phyloP scores from a whole-genome alignment of 169 alveolate species.

The Cryptosporidium tyzzeri region DNA sequence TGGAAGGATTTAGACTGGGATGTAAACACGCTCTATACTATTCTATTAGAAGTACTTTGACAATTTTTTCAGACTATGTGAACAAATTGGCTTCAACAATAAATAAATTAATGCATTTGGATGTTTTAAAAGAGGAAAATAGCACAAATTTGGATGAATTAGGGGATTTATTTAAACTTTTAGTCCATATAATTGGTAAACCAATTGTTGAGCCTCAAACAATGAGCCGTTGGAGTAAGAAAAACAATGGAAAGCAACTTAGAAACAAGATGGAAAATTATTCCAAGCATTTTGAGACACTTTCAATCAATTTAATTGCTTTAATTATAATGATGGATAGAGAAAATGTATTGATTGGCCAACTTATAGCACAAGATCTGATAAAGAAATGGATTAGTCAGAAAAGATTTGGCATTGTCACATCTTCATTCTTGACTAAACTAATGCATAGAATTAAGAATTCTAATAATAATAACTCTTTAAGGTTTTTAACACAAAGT shows the following conservation, averaged over 20 bases:
- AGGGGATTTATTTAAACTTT: constrained; percentile 38
- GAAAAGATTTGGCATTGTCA: constrained; percentile 55
- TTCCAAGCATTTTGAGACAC: constrained; percentile 41
- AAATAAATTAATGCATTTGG: constrained; percentile 25
- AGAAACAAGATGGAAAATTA: constrained; percentile 32
- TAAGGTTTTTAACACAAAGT: constrained; percentile 4
- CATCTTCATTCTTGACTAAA: constrained; percentile 34
- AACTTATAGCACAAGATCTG: constrained; percentile 27
- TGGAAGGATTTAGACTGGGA: constrained; percentile 59
- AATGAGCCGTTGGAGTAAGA: constrained; percentile 68
- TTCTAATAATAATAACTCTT: neutral
- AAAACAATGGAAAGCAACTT: constrained; percentile 23
- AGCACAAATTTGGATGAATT: neutral
- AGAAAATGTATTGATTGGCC: neutral
- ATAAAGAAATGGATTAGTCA: constrained; percentile 47
- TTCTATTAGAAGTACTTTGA: constrained; percentile 12
- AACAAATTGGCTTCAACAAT: constrained; percentile 13
- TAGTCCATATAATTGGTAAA: constrained; percentile 52
- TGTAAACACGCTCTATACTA: constrained; percentile 60
- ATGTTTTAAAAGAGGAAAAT: neutral
- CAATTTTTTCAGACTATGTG: constrained; percentile 43
- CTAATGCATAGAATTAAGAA: constrained; percentile 26
- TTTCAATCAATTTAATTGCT: constrained; percentile 41
- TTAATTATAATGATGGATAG: constrained; percentile 26
- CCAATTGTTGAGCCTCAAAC: constrained; percentile 72